Evolutionary conservation across 2,329 filamentous ascomycete genomes (phyloP), one percentile per base, ranked within the genome.

Genomic region (Fusarium brevicatenulatum): DNA sequence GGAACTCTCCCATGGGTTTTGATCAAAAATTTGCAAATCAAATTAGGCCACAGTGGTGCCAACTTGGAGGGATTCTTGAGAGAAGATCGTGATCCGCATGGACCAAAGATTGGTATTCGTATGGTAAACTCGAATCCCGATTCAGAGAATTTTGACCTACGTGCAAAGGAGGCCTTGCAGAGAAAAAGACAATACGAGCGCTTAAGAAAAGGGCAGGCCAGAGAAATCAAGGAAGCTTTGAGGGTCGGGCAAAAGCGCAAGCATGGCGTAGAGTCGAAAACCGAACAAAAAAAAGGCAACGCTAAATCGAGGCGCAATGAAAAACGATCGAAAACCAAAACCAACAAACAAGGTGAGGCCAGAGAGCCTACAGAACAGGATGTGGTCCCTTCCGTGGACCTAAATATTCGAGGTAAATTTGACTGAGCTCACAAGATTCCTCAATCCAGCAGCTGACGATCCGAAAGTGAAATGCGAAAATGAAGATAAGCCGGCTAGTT

Each of bases 1-100:
- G 82, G 85, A 5, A 80, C 83, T n/a, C 88, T 89, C 7, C 84
- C 90, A 30, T 91, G 92, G 85, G 82, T 97, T 5, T 82, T 82
- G 8, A 81, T 98, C 10, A 86, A 85, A 28, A 97, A 98, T 76
- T 86, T 97, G 7, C 91, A 91, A 25, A 86, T 94, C 70, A 93
- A 91, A 71, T 82, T 82, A 25, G 87, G 88, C 18, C 83, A 78
- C 54, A 85, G 86, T 52, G 83, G 80, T 32, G 78, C 80, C 8
- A 87, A 88, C 66, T 83, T 97, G 0, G 95, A 97, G 80, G 95
- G 93, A 5, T 89, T 85, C 59, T 80, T 97, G 28, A 90, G 92
- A 72, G 85, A 86, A 57, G 93, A 96, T 74, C 81, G 81, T 10
- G 74, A 76, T 3, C 71, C 76, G 15, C 83, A 40, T 15, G 69